Conservation (phyloP, 2,329 filamentous ascomycete genomes). For the Bipolaris oryzae region DNA sequence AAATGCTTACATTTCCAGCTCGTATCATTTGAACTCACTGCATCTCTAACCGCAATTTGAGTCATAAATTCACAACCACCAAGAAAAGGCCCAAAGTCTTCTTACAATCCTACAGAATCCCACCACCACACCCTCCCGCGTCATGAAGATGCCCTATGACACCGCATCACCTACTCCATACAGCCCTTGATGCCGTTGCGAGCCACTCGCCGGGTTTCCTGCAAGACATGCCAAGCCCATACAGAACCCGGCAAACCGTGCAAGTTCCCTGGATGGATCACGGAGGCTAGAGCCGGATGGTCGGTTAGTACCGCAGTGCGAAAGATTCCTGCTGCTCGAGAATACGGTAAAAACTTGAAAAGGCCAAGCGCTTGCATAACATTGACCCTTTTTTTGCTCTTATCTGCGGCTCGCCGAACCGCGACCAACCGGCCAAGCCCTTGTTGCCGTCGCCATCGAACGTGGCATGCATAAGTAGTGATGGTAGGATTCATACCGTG, state of each 20-base stretch:
- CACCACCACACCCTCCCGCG: not conserved
- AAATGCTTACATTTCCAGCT: not conserved
- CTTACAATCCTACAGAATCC: not conserved
- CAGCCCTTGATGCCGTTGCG: not conserved
- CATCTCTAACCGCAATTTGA: not conserved
- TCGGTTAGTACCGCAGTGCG: constrained; percentile 55
- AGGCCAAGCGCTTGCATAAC: constrained; percentile 66
- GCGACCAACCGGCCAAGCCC: not conserved
- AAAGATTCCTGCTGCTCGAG: constrained; percentile 58
- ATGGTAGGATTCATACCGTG: not conserved
- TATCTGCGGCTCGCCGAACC: constrained; percentile 59
- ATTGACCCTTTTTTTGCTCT: constrained; percentile 6
- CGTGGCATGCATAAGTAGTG: not conserved
- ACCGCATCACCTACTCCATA: not conserved
- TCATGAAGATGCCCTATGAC: not conserved
- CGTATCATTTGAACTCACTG: not conserved
- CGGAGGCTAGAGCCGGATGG: constrained; percentile 56
- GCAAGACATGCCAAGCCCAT: not conserved
- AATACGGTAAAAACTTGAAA: constrained; percentile 53
- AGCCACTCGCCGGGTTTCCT: not conserved
- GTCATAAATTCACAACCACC: not conserved
- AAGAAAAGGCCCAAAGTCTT: too few relatives aligned
- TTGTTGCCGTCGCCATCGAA: not conserved
- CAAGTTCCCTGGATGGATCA: constrained; percentile 43
- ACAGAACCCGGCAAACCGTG: not conserved